Evolutionary conservation across 2,329 filamentous ascomycete species (phyloP).

Genomic region (Neocatenulostroma microsporum): DNA sequence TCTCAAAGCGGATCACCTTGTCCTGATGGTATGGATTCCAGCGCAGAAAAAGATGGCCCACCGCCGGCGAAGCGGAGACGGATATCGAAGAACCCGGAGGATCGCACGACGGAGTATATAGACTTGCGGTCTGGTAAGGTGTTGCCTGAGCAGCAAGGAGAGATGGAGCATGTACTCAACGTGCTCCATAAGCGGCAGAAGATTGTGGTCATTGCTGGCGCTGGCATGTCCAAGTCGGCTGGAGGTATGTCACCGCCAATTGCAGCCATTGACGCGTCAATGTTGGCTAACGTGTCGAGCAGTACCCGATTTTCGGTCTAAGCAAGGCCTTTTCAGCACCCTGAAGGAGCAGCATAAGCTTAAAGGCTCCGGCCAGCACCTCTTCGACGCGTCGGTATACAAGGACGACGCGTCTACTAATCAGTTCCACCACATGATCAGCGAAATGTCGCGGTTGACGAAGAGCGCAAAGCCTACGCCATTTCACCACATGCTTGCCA

Average conservation of each 20-base stretch:
- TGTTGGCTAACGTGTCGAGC: constrained; percentile 8
- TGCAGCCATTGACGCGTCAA: constrained; percentile 13
- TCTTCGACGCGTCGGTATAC: constrained; percentile 97
- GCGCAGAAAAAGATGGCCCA: constrained; percentile 52
- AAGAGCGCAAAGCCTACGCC: constrained; percentile 69
- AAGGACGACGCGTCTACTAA: constrained; percentile 81
- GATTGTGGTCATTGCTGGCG: constrained; percentile 92
- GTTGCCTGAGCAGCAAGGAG: constrained; percentile 49
- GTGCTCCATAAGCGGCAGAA: constrained; percentile 83
- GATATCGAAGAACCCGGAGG: constrained; percentile 50
- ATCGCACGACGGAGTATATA: constrained; percentile 74
- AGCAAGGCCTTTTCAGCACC: constrained; percentile 78
- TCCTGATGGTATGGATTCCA: constrained; percentile 38
- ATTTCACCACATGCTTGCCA: constrained; percentile 91
- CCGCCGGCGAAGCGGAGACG: constrained; percentile 71
- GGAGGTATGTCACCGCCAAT: constrained; percentile 56
- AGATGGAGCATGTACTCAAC: constrained; percentile 63
- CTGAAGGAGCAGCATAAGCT: constrained; percentile 81
- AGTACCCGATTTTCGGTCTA: constrained; percentile 95
- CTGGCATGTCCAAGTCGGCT: constrained; percentile 92
- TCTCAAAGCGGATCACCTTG: constrained; percentile 44
- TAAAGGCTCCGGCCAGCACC: constrained; percentile 85
- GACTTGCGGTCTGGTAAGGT: constrained; percentile 56
- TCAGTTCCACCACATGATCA: constrained; percentile 94
- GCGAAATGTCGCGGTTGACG: constrained; percentile 72